Base-by-base conservation (phyloP, 1,284 basidiomycete genomes). In the Boletellus deceptivus region DNA sequence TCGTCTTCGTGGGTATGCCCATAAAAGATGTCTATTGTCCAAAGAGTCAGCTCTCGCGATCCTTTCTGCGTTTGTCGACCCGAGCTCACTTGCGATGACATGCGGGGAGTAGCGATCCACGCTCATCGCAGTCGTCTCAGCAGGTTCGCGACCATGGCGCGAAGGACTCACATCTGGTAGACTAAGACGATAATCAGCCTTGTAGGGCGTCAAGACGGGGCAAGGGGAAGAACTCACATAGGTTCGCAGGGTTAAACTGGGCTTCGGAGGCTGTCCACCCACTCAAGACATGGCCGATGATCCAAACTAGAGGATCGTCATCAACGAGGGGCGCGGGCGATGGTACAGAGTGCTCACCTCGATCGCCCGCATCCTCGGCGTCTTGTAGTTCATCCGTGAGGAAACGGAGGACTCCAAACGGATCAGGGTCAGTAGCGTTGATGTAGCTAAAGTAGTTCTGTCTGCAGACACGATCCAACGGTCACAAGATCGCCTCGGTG, bases 1-100 rank as follows among this genome's bases (percentile, higher is more conserved):
- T 89, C 78, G 64, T 91, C 89, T 65, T 91, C 87, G 58, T 91
- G 89, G 0, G 86, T 88, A 63, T 91, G 89, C 14, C 89, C 89
- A 56, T 76, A 90, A 72, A 90, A 89, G 42, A 89, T 79, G 55
- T 78, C 83, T 84, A 52, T 22, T 24, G 47, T 38, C 46, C 27
- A n/a, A 11, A 43, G 48, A 43, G 18, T 52, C 37, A 46, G 34
- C n/a, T 16, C 29, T 10, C 29, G 29, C 29, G 29, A 25, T 13
- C 34, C 22, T 14, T 27, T 11, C 16, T 27, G 31, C 13, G 10
- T 29, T 29, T 25, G 24, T 8, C 3, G 29, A 29, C 11, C 10
- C 24, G 6, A 13, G 33, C 34, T 35, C 34, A 35, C 34, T 35
- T 35, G 16, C 34, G n/a, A 35, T 35, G 34, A 35, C 34, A 35